phyloP scores from a whole-genome alignment of 768 basidiomycete species.

The Mycena albidolilacea region DNA sequence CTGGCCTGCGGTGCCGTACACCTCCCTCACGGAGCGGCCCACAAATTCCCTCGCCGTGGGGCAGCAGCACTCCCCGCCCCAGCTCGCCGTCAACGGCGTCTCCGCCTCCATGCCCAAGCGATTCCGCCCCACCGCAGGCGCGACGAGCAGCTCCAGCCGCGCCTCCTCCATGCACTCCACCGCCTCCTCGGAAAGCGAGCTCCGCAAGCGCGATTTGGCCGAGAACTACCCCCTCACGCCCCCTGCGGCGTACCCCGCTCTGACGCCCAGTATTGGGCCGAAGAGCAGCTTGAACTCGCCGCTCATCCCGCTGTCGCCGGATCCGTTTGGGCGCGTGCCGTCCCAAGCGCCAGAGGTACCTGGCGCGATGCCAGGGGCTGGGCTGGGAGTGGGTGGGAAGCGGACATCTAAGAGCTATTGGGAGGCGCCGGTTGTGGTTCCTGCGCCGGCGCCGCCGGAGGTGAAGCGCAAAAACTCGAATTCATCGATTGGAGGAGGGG shows the following conservation, averaged over 20 bases:
- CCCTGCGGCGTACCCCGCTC: constrained; percentile 55
- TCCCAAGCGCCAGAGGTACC: constrained; percentile 53
- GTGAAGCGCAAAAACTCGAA: constrained; percentile 36
- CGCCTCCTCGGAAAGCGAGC: constrained; percentile 61
- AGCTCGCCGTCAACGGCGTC: constrained; percentile 77
- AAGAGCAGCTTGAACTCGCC: constrained; percentile 61
- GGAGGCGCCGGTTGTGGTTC: constrained; percentile 50
- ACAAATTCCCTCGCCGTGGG: constrained; percentile 38
- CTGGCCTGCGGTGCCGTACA: constrained; percentile 65
- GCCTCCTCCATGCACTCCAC: constrained; percentile 8
- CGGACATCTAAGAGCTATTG: constrained; percentile 56
- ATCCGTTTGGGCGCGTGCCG: constrained; percentile 84
- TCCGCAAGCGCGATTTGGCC: constrained; percentile 65
- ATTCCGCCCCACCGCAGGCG: constrained; percentile 47
- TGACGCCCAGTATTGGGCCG: constrained; percentile 45
- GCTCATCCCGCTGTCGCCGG: constrained; percentile 86
- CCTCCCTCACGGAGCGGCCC: constrained; percentile 47
- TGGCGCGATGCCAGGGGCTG: not conserved
- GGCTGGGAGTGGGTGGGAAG: constrained; percentile 29
- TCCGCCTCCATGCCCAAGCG: constrained; percentile 72
- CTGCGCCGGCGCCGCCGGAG: constrained; percentile 40
- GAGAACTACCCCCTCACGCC: constrained; percentile 57
- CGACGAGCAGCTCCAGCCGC: constrained; percentile 8
- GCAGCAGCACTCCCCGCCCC: constrained; percentile 68
- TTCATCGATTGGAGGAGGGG: constrained; percentile 3